Conservation (phyloP, 805 yeast genomes). For the Sungouiozyma intestinalis region DNA sequence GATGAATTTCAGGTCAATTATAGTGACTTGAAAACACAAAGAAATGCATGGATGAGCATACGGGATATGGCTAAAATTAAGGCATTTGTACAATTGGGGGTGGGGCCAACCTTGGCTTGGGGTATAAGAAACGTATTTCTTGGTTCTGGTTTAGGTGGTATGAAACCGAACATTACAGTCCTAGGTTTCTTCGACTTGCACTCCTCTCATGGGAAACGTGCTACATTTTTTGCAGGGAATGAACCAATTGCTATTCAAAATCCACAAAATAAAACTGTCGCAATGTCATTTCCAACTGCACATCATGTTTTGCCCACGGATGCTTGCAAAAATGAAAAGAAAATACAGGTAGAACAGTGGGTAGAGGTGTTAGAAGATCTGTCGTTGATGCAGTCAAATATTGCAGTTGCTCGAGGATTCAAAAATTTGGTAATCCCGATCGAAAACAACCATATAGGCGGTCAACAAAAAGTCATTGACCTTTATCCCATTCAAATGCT, state of each 20-base stretch:
- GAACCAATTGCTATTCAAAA: conserved; percentile 3
- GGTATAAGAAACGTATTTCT: conserved; percentile 86
- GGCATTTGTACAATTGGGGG: conserved; percentile 88
- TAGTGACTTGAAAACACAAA: conserved; percentile 61
- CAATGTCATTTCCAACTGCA: conserved; percentile 4
- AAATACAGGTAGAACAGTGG: conserved; percentile 72
- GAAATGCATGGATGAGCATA: conserved; percentile 72
- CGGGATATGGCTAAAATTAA: conserved; percentile 71
- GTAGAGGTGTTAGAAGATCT: conserved; percentile 87
- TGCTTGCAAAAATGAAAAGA: conserved; percentile 56
- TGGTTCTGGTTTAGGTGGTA: conserved; percentile 97
- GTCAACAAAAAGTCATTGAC: conserved; percentile 54
- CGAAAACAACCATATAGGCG: conserved; percentile 18
- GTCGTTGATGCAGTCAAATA: conserved; percentile 77
- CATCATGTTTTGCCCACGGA: conserved; percentile 58
- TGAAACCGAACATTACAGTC: conserved; percentile 93
- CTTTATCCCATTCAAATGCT: conserved; percentile 96
- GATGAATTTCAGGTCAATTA: conserved; percentile 53
- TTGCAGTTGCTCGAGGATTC: conserved; percentile 90
- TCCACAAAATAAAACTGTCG: conserved; percentile 1
- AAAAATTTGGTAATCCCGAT: conserved; percentile 54
- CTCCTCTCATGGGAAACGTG: conserved; percentile 13
- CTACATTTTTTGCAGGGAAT: neutral
- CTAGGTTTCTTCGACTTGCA: conserved; percentile 74
- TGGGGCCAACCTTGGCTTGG: conserved; percentile 85